A percentile compares a stretch with the other conserved stretches of the same genome.
Evolutionary conservation across 306 rosid genomes (phyloP).

Genomic region (Castanea crenata): DNA sequence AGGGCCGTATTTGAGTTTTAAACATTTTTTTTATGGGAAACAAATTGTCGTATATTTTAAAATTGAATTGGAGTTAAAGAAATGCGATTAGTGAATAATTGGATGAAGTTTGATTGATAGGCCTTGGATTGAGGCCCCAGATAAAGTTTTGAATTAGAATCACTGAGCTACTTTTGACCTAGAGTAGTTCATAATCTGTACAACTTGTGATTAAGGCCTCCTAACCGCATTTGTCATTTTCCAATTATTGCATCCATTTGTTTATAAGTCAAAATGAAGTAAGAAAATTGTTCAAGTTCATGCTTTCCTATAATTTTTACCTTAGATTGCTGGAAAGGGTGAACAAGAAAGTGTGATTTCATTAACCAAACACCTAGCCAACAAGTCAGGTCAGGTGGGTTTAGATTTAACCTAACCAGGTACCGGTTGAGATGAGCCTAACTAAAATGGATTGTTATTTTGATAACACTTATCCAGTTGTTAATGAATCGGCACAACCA

Average conservation of each 20-base stretch:
- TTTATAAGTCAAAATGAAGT: neutral
- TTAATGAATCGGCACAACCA: too few relatives aligned
- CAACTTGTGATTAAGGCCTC: slow-evolving; percentile 9
- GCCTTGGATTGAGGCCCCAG: too few relatives aligned
- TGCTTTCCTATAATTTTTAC: neutral
- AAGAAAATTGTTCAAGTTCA: neutral
- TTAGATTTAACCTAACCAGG: too few relatives aligned
- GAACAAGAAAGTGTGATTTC: neutral
- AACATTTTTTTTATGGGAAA: too few relatives aligned
- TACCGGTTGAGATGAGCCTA: too few relatives aligned
- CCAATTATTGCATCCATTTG: slow-evolving; percentile 13
- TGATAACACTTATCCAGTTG: too few relatives aligned
- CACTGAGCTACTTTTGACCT: slow-evolving; percentile 20
- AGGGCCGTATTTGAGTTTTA: too few relatives aligned
- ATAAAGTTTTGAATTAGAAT: neutral
- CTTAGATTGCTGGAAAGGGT: neutral
- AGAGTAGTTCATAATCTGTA: neutral
- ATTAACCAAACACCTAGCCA: neutral
- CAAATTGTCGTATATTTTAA: neutral
- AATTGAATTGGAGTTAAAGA: neutral
- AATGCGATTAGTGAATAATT: neutral
- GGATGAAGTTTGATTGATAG: slow-evolving; percentile 3
- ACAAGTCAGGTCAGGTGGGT: too few relatives aligned
- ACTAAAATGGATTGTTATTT: too few relatives aligned
- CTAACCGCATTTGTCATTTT: slow-evolving; percentile 1